Evolutionary conservation across 164 flowering plant species (phyloP), one percentile per base, ranked within the genome.

Genomic region (Annona cherimola): DNA sequence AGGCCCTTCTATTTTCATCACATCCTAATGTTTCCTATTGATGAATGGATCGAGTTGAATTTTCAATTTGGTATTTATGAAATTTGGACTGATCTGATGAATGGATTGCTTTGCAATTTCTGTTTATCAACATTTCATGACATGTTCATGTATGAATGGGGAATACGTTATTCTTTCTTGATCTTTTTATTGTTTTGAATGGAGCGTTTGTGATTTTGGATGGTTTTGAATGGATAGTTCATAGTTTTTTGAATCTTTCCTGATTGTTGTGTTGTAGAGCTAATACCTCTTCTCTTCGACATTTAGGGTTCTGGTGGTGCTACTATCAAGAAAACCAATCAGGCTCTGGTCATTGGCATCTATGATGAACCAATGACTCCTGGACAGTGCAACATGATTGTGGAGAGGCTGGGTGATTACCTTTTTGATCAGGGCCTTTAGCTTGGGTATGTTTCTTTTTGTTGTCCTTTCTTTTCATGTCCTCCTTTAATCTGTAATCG

Each of bases 361-460:
- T 73, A 73, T 60, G 76, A 67, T 9, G 76, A 73, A 57, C 76
- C 76, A 1, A 4, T 73, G 76, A 73, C 76, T 44, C 66, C 71
- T 2, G 76, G 76, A 9, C 76, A 73, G 44, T 73, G 76, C 71
- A 73, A 73, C 71, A 73, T 73, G 76, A 44, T 73, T 41, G 76
- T 73, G 8, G 76, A 73, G 70, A 67, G 71, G 70, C 70, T 73
- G 59, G 76, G 76, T 41, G 76, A 73, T 67, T 73, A 73, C 50
- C 76, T 73, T 20, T 67, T 67, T 16, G 76, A 73, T 4, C 76
- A 73, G 66, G 71, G 66, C 43, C 63, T 73, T n/a, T 73, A 73
- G 76, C 12, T 73, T 44, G 42, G 62, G 71, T 57, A 57, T 57
- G 46, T 69, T 18, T 67, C 20, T 69, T 59, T 7, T 50, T 7